phyloP scores from a whole-genome alignment of 2,329 filamentous ascomycete genomes.

The Calonectria pseudoreteaudii region DNA sequence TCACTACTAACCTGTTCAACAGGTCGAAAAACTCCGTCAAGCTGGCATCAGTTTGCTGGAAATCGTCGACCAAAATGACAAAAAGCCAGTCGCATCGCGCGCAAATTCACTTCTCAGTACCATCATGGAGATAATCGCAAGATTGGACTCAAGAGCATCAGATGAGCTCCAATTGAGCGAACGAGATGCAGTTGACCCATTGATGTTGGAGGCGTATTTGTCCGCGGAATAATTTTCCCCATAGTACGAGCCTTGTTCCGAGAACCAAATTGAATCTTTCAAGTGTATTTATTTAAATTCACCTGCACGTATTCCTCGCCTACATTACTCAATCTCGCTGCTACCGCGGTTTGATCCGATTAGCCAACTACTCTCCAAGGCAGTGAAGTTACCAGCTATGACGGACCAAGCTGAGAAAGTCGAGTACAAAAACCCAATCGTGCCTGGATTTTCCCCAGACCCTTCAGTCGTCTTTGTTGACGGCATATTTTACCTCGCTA shows the following conservation, averaged over 20 bases:
- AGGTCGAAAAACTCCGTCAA: constrained; percentile 33
- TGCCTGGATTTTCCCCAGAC: constrained; percentile 28
- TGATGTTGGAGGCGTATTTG: constrained; percentile 3
- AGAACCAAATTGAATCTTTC: background rate
- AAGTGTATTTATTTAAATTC: background rate
- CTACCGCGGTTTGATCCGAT: background rate
- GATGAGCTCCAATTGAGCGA: constrained; percentile 24
- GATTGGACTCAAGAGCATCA: constrained; percentile 25
- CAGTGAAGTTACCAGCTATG: background rate
- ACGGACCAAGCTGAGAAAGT: background rate
- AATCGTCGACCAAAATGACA: constrained; percentile 22
- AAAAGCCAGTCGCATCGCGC: constrained; percentile 12
- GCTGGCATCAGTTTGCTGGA: constrained; percentile 24
- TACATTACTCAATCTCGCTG: background rate
- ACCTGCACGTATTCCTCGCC: background rate
- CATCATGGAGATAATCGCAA: constrained; percentile 22
- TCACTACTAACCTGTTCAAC: background rate
- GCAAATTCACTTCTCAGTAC: background rate
- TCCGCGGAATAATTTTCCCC: constrained; percentile 22
- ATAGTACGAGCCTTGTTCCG: background rate
- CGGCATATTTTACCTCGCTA: constrained; percentile 29
- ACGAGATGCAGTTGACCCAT: background rate
- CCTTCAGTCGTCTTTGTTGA: constrained; percentile 31
- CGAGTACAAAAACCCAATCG: constrained; percentile 22
- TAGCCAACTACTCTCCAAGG: background rate